phyloP scores from a whole-genome alignment of 2,329 filamentous ascomycete genomes.

The Ascochyta clinopodiicola region DNA sequence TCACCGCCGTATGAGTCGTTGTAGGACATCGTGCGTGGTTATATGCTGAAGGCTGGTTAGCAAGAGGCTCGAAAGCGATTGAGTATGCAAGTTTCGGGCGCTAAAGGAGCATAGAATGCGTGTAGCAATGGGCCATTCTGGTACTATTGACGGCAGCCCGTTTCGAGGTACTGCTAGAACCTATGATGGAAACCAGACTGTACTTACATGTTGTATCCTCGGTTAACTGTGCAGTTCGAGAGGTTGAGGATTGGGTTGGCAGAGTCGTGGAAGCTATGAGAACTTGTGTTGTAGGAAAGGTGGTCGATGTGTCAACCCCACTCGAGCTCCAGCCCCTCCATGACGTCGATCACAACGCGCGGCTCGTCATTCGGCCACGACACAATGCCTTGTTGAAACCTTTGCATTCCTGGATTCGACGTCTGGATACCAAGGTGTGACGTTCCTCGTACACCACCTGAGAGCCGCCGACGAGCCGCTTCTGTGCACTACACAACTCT shows the following conservation, averaged over 20 bases:
- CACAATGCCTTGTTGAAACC: background rate
- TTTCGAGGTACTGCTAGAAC: background rate
- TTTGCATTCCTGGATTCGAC: background rate
- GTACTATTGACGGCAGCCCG: background rate
- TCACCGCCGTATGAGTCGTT: slow-evolving; percentile 31
- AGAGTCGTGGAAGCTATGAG: background rate
- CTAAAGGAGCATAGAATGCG: background rate
- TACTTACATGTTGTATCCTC: background rate
- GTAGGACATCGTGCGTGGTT: slow-evolving; percentile 29
- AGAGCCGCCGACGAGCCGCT: too few relatives aligned
- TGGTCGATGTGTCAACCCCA: slow-evolving; percentile 16
- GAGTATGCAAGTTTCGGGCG: background rate
- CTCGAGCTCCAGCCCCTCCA: slow-evolving; percentile 11
- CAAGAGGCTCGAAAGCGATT: background rate
- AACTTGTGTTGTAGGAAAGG: background rate
- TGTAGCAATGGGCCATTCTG: background rate
- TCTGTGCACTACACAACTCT: too few relatives aligned
- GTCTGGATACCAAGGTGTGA: background rate
- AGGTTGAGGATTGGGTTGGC: background rate
- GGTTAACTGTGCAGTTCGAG: background rate
- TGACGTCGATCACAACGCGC: slow-evolving; percentile 2
- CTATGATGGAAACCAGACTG: background rate
- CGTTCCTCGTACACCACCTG: background rate
- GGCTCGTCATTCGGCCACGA: background rate
- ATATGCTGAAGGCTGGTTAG: background rate